Conservation (phyloP, 148 eudicot genomes). For the Silene conica region DNA sequence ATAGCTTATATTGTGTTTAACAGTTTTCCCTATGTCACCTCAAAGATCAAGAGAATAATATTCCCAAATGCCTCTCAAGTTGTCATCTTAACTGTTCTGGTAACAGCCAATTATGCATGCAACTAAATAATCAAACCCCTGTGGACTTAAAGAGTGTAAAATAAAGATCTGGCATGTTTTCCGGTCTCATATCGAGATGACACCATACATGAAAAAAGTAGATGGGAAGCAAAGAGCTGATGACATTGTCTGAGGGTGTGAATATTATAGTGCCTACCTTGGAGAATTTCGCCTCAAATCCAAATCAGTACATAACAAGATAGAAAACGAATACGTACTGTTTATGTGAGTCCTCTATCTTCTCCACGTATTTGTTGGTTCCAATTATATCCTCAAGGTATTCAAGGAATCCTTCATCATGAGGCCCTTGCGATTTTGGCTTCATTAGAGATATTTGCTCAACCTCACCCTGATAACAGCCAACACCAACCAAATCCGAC, state of each 20-base stretch:
- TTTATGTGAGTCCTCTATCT: constrained; percentile 78
- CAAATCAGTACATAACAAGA: not conserved
- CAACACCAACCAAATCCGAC: constrained; percentile 15
- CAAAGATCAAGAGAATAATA: not conserved
- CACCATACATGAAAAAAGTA: too few relatives aligned
- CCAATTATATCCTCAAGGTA: constrained; percentile 72
- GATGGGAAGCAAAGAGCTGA: too few relatives aligned
- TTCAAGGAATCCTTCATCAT: constrained; percentile 92
- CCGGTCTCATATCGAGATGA: too few relatives aligned
- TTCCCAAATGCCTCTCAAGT: not conserved
- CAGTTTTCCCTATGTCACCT: too few relatives aligned
- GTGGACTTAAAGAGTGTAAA: not conserved
- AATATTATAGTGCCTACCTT: not conserved
- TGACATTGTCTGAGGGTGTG: not conserved
- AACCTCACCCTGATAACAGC: constrained; percentile 84
- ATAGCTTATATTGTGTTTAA: too few relatives aligned
- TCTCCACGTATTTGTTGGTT: constrained; percentile 89
- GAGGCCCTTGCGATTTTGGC: constrained; percentile 91
- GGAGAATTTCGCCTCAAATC: not conserved
- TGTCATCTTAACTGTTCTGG: not conserved
- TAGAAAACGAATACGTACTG: constrained; percentile 49
- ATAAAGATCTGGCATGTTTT: not conserved
- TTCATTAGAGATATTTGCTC: constrained; percentile 94
- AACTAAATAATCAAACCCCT: not conserved
- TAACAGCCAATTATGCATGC: not conserved